Percentiles rank a stretch among this genome's conserved stretches.
phyloP scores from a whole-genome alignment of 73 alveolate species.

The Paramecium pentaurelia region DNA sequence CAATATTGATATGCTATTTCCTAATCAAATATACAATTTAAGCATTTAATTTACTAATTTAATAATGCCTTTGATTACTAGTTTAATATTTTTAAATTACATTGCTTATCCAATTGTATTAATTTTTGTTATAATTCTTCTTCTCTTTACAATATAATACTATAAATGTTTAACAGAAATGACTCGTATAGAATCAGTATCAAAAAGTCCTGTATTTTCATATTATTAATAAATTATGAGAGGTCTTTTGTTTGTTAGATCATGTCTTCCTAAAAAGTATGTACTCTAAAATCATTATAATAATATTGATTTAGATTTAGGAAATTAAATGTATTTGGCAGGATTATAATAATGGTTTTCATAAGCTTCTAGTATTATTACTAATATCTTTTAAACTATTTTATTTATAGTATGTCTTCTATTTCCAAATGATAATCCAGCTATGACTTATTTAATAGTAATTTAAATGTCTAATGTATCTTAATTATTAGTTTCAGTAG shows the following conservation, averaged over 20 bases:
- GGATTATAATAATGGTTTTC: conserved; percentile 44
- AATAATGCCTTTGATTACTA: not conserved
- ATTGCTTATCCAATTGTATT: not conserved
- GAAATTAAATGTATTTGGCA: conserved; percentile 29
- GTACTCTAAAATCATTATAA: not conserved
- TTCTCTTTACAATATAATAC: not conserved
- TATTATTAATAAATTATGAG: not conserved
- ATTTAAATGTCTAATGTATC: not conserved
- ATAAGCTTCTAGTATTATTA: not conserved
- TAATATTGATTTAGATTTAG: conserved; percentile 29
- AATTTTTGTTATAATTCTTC: not conserved
- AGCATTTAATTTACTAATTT: not conserved
- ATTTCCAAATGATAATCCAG: not conserved
- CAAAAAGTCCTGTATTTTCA: conserved; percentile 43
- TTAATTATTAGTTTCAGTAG: not conserved
- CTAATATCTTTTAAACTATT: not conserved
- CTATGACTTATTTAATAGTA: not conserved
- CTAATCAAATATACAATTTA: not conserved
- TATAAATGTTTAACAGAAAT: not conserved
- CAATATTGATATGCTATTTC: not conserved
- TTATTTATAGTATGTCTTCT: not conserved
- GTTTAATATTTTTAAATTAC: not conserved
- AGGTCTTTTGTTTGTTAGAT: conserved; percentile 35
- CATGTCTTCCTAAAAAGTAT: not conserved
- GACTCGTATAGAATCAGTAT: conserved; percentile 40